Conservation (phyloP, 371 early-diverging fungal genomes). For the Lichtheimia ornata region DNA sequence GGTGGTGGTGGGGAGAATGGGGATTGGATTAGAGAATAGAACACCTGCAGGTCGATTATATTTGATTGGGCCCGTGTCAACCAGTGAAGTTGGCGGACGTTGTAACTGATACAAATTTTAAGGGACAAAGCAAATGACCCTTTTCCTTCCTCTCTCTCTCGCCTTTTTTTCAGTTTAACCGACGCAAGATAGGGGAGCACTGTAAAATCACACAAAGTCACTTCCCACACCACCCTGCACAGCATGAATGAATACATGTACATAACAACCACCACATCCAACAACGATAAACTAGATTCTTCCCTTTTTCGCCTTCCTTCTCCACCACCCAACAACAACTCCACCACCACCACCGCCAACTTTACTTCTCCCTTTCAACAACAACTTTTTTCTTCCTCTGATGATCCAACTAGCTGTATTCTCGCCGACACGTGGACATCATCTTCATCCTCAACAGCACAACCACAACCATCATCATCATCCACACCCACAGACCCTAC, state of each 20-base stretch:
- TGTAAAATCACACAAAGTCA: no score
- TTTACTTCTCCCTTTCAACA: conserved; percentile 29
- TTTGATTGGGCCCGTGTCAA: conserved; percentile 2
- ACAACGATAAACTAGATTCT: not conserved
- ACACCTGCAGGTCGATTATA: no score
- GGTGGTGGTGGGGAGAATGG: no score
- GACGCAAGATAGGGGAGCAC: no score
- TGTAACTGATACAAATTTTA: conserved; percentile 1
- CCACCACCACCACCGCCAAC: conserved; percentile 3
- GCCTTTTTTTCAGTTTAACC: conserved; percentile 1
- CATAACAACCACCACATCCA: not conserved
- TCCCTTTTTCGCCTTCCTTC: conserved; percentile 1
- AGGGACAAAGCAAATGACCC: conserved; percentile 1
- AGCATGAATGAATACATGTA: conserved; percentile 3
- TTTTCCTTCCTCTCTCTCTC: conserved; percentile 1
- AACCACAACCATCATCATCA: no score
- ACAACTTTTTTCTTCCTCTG: no score
- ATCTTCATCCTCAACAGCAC: no score
- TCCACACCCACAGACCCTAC: not conserved
- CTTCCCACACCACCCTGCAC: not conserved
- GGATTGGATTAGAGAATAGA: no score
- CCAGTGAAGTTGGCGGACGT: not conserved
- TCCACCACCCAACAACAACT: not conserved
- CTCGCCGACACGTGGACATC: no score
- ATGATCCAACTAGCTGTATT: no score